These are phyloP conservation scores for Sphaerostilbella broomeana DNA, from an alignment of 2,329 filamentous ascomycete genomes.

Conservation along the genomic window DNA sequence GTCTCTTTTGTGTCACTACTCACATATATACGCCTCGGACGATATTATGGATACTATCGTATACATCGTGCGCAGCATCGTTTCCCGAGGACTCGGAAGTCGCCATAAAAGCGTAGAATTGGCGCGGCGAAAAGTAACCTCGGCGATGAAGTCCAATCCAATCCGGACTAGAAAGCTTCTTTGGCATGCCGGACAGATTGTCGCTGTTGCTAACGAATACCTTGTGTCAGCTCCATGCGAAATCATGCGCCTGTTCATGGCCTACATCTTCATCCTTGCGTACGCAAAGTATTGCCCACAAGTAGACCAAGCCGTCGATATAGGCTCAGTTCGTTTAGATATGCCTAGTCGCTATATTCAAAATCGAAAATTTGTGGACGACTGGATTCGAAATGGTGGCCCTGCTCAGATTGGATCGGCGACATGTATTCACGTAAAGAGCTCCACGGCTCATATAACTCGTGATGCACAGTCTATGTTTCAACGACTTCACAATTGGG, in stretches of 20 bases:
- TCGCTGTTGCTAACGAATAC: constrained; percentile 24
- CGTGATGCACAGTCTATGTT: constrained; percentile 21
- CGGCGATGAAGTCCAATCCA: constrained; percentile 18
- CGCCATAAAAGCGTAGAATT: constrained; percentile 13
- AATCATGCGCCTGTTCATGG: constrained; percentile 27
- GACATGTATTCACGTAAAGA: not conserved
- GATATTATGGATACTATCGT: constrained; percentile 25
- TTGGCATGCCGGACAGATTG: constrained; percentile 26
- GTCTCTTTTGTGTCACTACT: constrained; percentile 24
- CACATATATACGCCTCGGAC: constrained; percentile 21
- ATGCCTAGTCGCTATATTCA: constrained; percentile 8
- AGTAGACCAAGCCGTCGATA: not conserved
- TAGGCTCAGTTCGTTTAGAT: constrained; percentile 17
- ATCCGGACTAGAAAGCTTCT: constrained; percentile 18
- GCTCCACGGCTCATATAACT: constrained; percentile 13
- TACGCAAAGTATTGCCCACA: constrained; percentile 20
- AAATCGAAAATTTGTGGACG: constrained; percentile 8
- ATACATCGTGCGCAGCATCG: constrained; percentile 24
- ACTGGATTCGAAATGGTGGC: constrained; percentile 22
- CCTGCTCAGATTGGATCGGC: constrained; percentile 21
- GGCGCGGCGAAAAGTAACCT: constrained; percentile 20
- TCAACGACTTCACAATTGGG: constrained; percentile 21
- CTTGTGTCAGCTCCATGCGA: constrained; percentile 26
- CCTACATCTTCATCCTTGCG: constrained; percentile 24
- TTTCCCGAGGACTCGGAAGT: not conserved